These are phyloP conservation scores for Capsella bursapastoris DNA, from an alignment of 345 rosid genomes.

Conservation along the genomic window DNA sequence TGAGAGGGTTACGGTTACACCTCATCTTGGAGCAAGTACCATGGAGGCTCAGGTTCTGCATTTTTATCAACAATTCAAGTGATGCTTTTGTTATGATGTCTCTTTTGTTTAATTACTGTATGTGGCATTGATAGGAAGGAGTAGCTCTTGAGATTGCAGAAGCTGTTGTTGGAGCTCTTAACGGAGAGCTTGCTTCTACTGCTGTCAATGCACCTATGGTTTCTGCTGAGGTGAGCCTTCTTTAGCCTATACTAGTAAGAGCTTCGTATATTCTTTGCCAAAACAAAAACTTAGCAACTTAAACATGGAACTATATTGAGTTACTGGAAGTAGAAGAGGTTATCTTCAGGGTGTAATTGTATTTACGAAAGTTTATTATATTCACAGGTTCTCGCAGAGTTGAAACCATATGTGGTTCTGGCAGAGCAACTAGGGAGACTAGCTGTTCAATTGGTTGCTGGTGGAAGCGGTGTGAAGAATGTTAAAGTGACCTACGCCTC, in stretches of 20 bases:
- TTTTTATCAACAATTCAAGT: neutral
- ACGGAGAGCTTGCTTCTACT: slow-evolving; percentile 84
- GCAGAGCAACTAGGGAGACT: slow-evolving; percentile 78
- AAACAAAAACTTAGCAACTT: neutral
- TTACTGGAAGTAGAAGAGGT: neutral
- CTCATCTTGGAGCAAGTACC: slow-evolving; percentile 91
- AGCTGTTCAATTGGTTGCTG: slow-evolving; percentile 73
- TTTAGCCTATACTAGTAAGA: neutral
- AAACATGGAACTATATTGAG: neutral
- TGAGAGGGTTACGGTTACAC: slow-evolving; percentile 75
- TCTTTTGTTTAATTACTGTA: neutral
- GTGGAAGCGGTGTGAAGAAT: slow-evolving; percentile 78
- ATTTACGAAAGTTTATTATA: neutral
- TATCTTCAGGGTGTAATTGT: neutral
- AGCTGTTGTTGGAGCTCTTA: slow-evolving; percentile 83
- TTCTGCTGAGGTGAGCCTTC: slow-evolving; percentile 69
- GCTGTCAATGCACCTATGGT: slow-evolving; percentile 94
- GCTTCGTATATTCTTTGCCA: neutral
- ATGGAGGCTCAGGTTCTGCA: slow-evolving; percentile 73
- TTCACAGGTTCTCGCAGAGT: slow-evolving; percentile 69
- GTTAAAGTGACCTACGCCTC: slow-evolving; percentile 74
- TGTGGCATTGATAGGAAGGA: slow-evolving; percentile 58
- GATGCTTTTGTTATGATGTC: neutral
- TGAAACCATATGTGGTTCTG: slow-evolving; percentile 73
- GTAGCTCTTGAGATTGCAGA: slow-evolving; percentile 86